A percentile compares a stretch with the other conserved stretches of the same genome.
These are phyloP conservation scores for Neurospora sp. DNA, from an alignment of 495 filamentous ascomycete species.

Conservation along the genomic window DNA sequence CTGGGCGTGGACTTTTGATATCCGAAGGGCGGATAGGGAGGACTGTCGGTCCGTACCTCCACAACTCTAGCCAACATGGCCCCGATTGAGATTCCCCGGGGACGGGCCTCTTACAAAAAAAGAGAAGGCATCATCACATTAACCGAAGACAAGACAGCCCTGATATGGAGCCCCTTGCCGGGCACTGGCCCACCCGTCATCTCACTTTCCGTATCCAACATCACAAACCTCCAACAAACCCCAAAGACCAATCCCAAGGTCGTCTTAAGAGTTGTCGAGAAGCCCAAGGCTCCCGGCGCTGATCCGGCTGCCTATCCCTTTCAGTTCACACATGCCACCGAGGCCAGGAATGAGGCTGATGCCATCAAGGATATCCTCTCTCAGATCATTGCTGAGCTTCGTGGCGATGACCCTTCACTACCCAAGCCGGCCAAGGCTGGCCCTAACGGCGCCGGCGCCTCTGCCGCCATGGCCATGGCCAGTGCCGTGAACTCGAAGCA, in stretches of 20 bases:
- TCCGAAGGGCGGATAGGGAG: background rate
- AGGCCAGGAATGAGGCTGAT: constrained; percentile 73
- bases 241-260: constrained; percentile 73
- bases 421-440: constrained; percentile 27
- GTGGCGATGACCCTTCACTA: constrained; percentile 40
- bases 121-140: constrained; percentile 80
- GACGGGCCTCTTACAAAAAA: constrained; percentile 82
- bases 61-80: constrained; percentile 9
- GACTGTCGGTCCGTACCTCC: background rate
- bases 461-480: constrained; percentile 38
- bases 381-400: constrained; percentile 58
- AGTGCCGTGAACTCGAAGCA: constrained; percentile 34
- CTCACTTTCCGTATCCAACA: constrained; percentile 58
- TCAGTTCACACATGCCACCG: constrained; percentile 66
- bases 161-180: constrained; percentile 69
- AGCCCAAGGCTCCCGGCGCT: constrained; percentile 41
- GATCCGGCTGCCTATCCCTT: constrained; percentile 63
- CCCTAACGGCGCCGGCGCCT: constrained; percentile 22
- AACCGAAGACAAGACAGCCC: constrained; percentile 52
- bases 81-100: constrained; percentile 50
- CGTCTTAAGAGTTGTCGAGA: constrained; percentile 78
- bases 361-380: constrained; percentile 72
- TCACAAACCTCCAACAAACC: constrained; percentile 91
- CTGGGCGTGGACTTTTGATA: background rate
- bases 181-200: constrained; percentile 46